A percentile compares a stretch with the other conserved stretches of the same genome.
phyloP scores from a whole-genome alignment of 2,329 filamentous ascomycete species.

The Colletotrichum cordylinicola region DNA sequence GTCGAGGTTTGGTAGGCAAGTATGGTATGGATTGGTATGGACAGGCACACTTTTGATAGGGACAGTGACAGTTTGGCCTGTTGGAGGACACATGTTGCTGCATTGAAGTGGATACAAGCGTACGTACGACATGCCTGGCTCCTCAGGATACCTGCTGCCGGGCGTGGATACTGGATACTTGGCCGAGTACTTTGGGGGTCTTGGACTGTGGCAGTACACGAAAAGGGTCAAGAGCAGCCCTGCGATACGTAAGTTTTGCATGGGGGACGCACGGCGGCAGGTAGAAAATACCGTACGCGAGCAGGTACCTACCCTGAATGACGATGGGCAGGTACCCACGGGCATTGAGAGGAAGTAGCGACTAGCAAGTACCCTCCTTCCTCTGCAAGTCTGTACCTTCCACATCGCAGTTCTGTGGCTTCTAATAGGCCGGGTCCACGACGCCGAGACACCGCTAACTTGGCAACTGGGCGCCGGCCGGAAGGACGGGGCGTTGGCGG shows the following conservation, averaged over 20 bases:
- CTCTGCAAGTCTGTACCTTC: neutral
- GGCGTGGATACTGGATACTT: neutral
- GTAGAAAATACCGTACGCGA: neutral
- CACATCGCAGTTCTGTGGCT: neutral
- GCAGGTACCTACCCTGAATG: neutral
- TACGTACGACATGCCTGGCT: neutral
- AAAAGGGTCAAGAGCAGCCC: neutral
- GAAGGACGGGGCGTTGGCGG: neutral
- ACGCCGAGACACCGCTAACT: conserved; percentile 9
- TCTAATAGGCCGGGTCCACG: neutral
- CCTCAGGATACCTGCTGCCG: neutral
- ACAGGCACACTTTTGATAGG: neutral
- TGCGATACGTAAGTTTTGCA: neutral
- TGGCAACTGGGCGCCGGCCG: conserved; percentile 10
- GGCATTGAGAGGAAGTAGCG: neutral
- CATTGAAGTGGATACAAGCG: neutral
- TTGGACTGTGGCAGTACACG: neutral
- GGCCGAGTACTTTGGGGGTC: neutral
- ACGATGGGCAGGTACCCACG: neutral
- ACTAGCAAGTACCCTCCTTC: neutral
- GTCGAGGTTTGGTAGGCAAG: neutral
- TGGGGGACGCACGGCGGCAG: neutral
- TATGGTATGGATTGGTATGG: neutral
- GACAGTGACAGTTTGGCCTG: neutral
- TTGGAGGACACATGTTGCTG: neutral